Evolutionary conservation across 1,284 basidiomycete genomes (phyloP), one percentile per base, ranked within the genome.

Genomic region (Hypsizygus ulmarius): DNA sequence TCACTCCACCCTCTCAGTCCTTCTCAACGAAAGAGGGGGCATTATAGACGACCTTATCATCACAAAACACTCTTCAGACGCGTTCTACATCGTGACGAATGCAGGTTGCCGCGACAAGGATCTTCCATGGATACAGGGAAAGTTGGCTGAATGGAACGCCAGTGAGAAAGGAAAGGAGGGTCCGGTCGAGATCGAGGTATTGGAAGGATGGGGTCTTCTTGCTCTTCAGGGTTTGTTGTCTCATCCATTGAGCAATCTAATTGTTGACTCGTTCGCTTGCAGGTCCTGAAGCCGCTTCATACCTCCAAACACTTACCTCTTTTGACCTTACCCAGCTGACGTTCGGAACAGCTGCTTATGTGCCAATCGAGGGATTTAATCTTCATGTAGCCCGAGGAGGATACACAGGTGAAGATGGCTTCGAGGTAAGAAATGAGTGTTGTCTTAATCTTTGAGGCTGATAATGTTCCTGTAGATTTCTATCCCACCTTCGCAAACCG

Each of bases 341-440:
- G 29, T 96, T 97, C 59, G 92, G 92, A 36, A 82, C 81, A 54
- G 85, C 86, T 15, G 84, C 86, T 0, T 91, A 84, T 58, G 78
- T 91, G 14, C 79, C 85, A 1, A 77, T 97, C 33, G 82, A 84
- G 52, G 81, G 84, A 1, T 84, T 91, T 55, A 84, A 87, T 57
- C 76, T 93, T 50, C 97, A 98, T 64, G 83, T 99, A 29, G 91
- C 94, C 7, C 84, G 96, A n/a, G 93, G 93, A 16, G 96, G 97
- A 3, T 99, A 99, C 71, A 99, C 97, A 0, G 96, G 97, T 28
- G 97, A 99, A 70, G 96, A 99, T 66, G 97, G 96, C 0, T 98
- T 99, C 57, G 96, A 99, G 76, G 90, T 87, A 33, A 54, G 74
- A 62, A 19, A 29, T 14, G 28, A 21, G 4, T 16, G 25, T 21